A percentile compares a stretch with the other conserved stretches of the same genome.
Conservation (phyloP, 768 basidiomycete genomes). For the Filobasidium wieringae region DNA sequence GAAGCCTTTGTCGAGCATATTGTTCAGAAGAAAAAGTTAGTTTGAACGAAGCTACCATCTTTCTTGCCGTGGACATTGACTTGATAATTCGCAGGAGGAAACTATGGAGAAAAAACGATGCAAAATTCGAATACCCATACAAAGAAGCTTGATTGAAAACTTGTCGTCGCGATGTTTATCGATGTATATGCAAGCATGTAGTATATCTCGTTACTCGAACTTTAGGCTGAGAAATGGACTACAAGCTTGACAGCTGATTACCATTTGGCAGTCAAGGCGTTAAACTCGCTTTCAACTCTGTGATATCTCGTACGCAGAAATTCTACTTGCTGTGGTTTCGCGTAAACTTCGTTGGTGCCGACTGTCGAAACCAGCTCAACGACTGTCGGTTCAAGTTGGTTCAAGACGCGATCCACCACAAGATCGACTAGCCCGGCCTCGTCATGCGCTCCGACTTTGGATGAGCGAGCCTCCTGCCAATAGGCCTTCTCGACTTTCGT, state of each 20-base stretch:
- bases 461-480: constrained; percentile 50
- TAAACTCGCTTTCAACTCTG: constrained; percentile 73
- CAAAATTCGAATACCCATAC: constrained; percentile 67
- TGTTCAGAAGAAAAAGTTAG: constrained; percentile 81
- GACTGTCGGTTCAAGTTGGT: constrained; percentile 1
- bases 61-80: not conserved
- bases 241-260: not conserved
- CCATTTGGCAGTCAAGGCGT: constrained; percentile 52
- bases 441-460: constrained; percentile 25
- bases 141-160: constrained; percentile 53
- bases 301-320: constrained; percentile 68
- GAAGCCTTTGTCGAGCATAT: constrained; percentile 79
- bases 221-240: not conserved
- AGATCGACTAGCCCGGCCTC: not conserved
- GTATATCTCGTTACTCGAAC: too few relatives aligned
- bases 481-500: constrained; percentile 68
- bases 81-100: constrained; percentile 54
- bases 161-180: too few relatives aligned
- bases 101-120: constrained; percentile 41
- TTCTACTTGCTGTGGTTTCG: constrained; percentile 42
- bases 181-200: too few relatives aligned
- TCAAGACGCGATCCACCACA: not conserved
- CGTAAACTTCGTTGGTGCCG: constrained; percentile 39
- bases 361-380: constrained; percentile 14
- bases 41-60: constrained; percentile 10